A percentile compares a stretch with the other conserved stretches of the same genome.
Conservation (phyloP, 2,329 filamentous ascomycete species). For the Blastomyces gilchristii region DNA sequence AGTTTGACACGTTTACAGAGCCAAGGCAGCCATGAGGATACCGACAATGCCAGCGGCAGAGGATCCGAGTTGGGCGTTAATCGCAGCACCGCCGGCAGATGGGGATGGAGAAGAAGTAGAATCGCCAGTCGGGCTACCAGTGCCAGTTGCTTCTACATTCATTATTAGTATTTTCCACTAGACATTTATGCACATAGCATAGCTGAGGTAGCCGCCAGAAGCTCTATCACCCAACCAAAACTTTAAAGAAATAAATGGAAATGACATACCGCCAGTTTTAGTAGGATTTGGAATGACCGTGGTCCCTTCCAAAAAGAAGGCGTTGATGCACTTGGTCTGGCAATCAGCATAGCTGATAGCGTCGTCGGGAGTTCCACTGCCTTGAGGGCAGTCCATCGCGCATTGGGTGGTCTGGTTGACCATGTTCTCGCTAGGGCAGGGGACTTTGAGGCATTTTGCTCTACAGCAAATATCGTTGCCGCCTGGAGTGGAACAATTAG, state of each 20-base stretch:
- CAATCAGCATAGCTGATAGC: slow-evolving; percentile 40
- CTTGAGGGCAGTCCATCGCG: slow-evolving; percentile 44
- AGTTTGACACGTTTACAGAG: slow-evolving; percentile 22
- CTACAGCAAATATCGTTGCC: slow-evolving; percentile 40
- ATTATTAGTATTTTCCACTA: background rate
- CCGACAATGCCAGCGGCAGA: slow-evolving; percentile 29
- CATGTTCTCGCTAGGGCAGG: slow-evolving; percentile 42
- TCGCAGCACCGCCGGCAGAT: slow-evolving; percentile 15
- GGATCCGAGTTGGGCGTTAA: slow-evolving; percentile 23
- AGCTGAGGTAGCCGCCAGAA: background rate
- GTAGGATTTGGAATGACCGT: slow-evolving; percentile 7
- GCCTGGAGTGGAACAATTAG: slow-evolving; percentile 24
- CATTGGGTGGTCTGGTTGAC: slow-evolving; percentile 44
- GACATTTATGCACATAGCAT: background rate
- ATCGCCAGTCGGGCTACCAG: slow-evolving; percentile 5
- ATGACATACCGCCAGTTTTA: slow-evolving; percentile 12
- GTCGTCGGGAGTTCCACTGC: slow-evolving; percentile 38
- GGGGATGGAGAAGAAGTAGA: slow-evolving; percentile 19
- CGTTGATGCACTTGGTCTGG: slow-evolving; percentile 41
- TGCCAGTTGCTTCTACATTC: slow-evolving; percentile 10
- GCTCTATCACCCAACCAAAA: too few relatives aligned
- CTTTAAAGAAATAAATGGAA: background rate
- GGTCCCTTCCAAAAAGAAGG: slow-evolving; percentile 37
- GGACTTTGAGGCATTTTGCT: slow-evolving; percentile 42
- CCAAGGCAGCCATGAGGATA: slow-evolving; percentile 28